Conservation (phyloP, 495 filamentous ascomycete genomes). For the Penicillium manginii region DNA sequence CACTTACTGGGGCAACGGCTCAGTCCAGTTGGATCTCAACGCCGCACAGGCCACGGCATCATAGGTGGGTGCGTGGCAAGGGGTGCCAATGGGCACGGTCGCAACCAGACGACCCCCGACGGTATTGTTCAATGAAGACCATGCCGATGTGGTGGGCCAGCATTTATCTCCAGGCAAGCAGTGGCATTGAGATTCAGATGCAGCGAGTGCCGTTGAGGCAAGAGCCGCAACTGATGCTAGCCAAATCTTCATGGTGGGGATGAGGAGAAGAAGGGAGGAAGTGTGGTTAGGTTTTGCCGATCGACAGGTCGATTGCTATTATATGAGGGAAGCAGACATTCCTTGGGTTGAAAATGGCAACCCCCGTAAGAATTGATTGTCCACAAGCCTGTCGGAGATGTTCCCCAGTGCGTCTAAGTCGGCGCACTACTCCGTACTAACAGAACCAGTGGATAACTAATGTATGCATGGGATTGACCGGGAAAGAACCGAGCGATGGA, state of each 20-base stretch:
- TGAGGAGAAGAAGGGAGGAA: slow-evolving; percentile 9
- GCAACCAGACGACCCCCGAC: slow-evolving; percentile 45
- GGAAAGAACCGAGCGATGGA: neutral
- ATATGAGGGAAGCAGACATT: neutral
- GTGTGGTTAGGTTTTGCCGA: slow-evolving; percentile 14
- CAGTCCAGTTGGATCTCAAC: slow-evolving; percentile 28
- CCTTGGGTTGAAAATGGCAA: slow-evolving; percentile 6
- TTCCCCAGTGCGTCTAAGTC: slow-evolving; percentile 21
- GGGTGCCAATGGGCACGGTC: slow-evolving; percentile 43
- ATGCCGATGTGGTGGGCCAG: slow-evolving; percentile 45
- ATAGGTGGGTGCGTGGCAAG: slow-evolving; percentile 49
- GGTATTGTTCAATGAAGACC: slow-evolving; percentile 42
- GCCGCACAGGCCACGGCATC: slow-evolving; percentile 33
- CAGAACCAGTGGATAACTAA: neutral
- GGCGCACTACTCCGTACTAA: neutral
- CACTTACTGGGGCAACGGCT: slow-evolving; percentile 32
- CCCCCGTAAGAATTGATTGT: neutral
- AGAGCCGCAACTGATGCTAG: slow-evolving; percentile 28
- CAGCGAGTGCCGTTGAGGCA: slow-evolving; percentile 19
- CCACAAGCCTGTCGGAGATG: slow-evolving; percentile 16
- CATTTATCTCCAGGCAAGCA: slow-evolving; percentile 38
- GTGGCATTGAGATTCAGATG: slow-evolving; percentile 17
- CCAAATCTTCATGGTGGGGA: slow-evolving; percentile 36
- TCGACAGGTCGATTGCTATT: slow-evolving; percentile 16
- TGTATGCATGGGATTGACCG: slow-evolving; percentile 5